These are phyloP conservation scores for Magnaporthales sp. DNA, from an alignment of 2,329 filamentous ascomycete species.

Conservation along the genomic window DNA sequence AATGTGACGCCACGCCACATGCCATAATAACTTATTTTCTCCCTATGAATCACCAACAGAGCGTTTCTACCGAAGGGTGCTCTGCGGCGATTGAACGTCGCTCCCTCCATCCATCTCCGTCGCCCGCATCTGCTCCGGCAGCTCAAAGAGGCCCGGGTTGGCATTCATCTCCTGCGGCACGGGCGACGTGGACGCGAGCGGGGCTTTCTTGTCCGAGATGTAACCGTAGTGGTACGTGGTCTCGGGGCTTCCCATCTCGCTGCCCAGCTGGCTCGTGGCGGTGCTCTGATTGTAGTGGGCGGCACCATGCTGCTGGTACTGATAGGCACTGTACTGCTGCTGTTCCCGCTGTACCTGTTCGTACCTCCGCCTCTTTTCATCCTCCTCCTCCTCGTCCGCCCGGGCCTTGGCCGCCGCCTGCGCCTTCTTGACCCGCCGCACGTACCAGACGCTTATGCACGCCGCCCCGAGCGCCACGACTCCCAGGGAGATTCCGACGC, in stretches of 20 bases:
- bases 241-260: background rate
- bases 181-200: slow-evolving; percentile 5
- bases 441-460: slow-evolving; percentile 17
- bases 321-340: background rate
- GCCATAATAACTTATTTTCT: background rate
- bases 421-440: slow-evolving; percentile 16
- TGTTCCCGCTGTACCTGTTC: slow-evolving; percentile 4
- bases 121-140: slow-evolving; percentile 2
- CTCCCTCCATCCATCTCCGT: slow-evolving; percentile 1
- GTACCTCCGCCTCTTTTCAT: slow-evolving; percentile 4
- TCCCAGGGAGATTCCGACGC: slow-evolving; percentile 24
- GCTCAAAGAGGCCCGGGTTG: background rate
- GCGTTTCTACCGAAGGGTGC: background rate
- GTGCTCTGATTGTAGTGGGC: background rate
- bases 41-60: background rate
- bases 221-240: slow-evolving; percentile 4
- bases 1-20: background rate
- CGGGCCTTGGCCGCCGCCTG: slow-evolving; percentile 8
- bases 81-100: background rate
- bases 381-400: slow-evolving; percentile 11
- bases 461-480: slow-evolving; percentile 21
- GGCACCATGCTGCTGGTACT: background rate
- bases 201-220: slow-evolving; percentile 5
- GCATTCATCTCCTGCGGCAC: slow-evolving; percentile 4
- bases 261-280: background rate